Base-by-base conservation (phyloP, 2,329 filamentous ascomycete genomes). In the Cryphonectria carpinicola region DNA sequence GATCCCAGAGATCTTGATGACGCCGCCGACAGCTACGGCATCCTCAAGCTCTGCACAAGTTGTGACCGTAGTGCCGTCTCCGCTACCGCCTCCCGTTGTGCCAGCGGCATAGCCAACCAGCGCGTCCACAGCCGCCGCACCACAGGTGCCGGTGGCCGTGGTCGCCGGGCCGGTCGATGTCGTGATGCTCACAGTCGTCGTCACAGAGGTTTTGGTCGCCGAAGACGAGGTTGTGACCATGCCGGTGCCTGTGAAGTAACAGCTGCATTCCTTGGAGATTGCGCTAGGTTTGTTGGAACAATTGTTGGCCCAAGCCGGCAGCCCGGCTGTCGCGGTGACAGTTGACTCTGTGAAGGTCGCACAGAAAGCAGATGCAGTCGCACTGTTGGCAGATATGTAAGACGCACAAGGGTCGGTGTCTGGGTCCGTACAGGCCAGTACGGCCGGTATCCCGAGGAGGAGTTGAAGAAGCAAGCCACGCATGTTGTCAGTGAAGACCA, bases 41-140 rank as follows among this genome's bases (percentile, higher is more conserved):
- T 77, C 73, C n/a, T 76, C 76, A 68, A 85, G 80, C 41, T 80
- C 79, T 39, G 80, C 77, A 74, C 83, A 82, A 46, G 81, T 81
- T 0, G 82, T 83, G 11, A 86, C 84, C 1, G 83, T 86, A 28
- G 81, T 83, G 11, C 80, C 80, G 43, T 77, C 76, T 19, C 83
- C 84, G 54, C 79, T 81, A n/a, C 81, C 80, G 70, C 84, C 84
- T 72, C 84, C 84, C 19, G 82, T 85, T 0, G 83, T 84, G 41
- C 81, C 79, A 32, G 76, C 76, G 61, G 76, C 81, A 70, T 77
- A 81, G 46, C 82, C 78, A 54, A 79, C 73, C 70, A 80, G 73
- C n/a, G 72, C 71, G 69, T 78, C 71, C 25, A 76, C 71, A 22
- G 69, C 70, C 28, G 76, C 74, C 19, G 71, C 66, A 19, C 72